Percentiles rank a stretch among this genome's conserved stretches.
phyloP scores from a whole-genome alignment of 148 eudicot species.

The Gaultheria prostrata region DNA sequence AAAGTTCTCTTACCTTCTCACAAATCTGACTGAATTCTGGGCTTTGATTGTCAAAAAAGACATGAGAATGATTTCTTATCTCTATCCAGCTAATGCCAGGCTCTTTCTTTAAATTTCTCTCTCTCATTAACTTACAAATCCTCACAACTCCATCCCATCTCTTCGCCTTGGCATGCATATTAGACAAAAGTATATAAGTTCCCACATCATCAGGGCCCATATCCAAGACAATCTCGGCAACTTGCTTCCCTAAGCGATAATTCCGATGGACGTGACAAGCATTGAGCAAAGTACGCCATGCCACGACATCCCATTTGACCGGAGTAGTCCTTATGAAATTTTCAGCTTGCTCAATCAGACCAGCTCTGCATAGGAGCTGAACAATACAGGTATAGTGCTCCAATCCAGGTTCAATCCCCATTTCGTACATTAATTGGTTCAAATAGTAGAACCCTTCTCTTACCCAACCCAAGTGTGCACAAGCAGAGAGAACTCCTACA shows the following conservation, averaged over 20 bases:
- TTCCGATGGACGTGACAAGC: slow-evolving; percentile 48
- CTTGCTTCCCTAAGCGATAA: slow-evolving; percentile 34
- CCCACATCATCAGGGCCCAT: slow-evolving; percentile 46
- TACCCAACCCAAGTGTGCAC: slow-evolving; percentile 45
- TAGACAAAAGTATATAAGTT: slow-evolving; percentile 42
- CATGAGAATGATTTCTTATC: slow-evolving; percentile 39
- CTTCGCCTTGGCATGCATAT: slow-evolving; percentile 48
- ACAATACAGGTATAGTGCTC: slow-evolving; percentile 56
- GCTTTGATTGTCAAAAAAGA: slow-evolving; percentile 40
- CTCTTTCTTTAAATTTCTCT: slow-evolving; percentile 41
- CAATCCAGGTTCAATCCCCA: slow-evolving; percentile 41
- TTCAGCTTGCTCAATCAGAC: slow-evolving; percentile 41
- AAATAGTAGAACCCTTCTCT: slow-evolving; percentile 42
- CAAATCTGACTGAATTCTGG: slow-evolving; percentile 37
- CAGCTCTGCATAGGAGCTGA: slow-evolving; percentile 43
- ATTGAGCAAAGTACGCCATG: slow-evolving; percentile 48
- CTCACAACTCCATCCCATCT: slow-evolving; percentile 47
- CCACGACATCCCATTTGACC: slow-evolving; percentile 43
- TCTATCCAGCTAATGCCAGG: slow-evolving; percentile 55
- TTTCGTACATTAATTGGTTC: slow-evolving; percentile 31
- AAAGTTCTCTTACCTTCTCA: slow-evolving; percentile 35
- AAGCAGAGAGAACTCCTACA: slow-evolving; percentile 49
- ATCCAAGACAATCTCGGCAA: slow-evolving; percentile 38
- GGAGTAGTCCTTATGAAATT: slow-evolving; percentile 36
- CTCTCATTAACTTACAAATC: slow-evolving; percentile 37